Conservation (phyloP, 805 yeast genomes). For the Yamadazyma insecticola region DNA sequence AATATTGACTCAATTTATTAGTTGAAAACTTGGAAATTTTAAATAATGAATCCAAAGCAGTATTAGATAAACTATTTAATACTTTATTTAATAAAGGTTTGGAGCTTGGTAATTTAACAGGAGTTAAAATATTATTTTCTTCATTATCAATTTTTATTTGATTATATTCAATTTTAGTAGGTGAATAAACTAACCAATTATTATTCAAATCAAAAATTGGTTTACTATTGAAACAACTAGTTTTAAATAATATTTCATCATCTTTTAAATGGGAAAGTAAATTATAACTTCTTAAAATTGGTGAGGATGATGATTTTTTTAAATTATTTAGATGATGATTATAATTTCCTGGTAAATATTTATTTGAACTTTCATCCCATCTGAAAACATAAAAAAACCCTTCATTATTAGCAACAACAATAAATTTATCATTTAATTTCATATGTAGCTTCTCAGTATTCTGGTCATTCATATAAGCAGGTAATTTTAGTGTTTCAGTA, state of each 20-base stretch:
- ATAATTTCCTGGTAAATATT: constrained; percentile 12
- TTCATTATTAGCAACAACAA: constrained; percentile 16
- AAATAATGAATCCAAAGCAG: constrained; percentile 49
- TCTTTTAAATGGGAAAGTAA: constrained; percentile 11
- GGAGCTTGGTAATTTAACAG: constrained; percentile 42
- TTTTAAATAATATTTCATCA: constrained; percentile 21
- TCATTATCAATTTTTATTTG: constrained; percentile 20
- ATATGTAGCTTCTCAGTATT: constrained; percentile 7
- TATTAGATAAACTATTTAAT: constrained; percentile 43
- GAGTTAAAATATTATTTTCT: constrained; percentile 27
- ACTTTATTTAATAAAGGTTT: constrained; percentile 47
- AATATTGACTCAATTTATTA: constrained; percentile 36
- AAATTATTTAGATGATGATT: constrained; percentile 13
- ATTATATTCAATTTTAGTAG: constrained; percentile 32
- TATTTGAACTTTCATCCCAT: constrained; percentile 1
- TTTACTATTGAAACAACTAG: constrained; percentile 26
- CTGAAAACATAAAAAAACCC: constrained; percentile 19
- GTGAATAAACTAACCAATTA: constrained; percentile 46
- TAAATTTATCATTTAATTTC: constrained; percentile 17
- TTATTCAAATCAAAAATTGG: constrained; percentile 49
- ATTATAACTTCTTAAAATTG: constrained; percentile 12
- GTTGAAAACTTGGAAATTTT: constrained; percentile 42
- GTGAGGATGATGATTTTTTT: constrained; percentile 18
- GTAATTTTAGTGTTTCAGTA: no score
- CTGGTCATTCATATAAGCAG: constrained; percentile 5